Conservation (phyloP, 805 yeast genomes). For the Sugiyamaella mastotermitis region DNA sequence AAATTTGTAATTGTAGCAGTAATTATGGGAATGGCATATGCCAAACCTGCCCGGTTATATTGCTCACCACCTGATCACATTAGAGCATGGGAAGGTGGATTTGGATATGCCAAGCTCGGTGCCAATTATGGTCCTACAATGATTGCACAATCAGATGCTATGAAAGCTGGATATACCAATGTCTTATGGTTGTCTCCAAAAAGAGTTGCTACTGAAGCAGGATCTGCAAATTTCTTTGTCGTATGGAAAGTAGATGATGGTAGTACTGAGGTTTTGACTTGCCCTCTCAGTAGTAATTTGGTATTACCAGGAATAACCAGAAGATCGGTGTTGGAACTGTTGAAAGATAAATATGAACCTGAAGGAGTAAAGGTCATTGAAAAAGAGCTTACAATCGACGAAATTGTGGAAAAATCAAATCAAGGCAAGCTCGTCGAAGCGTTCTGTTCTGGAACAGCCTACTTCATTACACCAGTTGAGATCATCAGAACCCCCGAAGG, state of each 20-base stretch:
- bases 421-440: constrained; percentile 48
- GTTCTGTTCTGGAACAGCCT: constrained; percentile 50
- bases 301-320: constrained; percentile 50
- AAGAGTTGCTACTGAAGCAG: constrained; percentile 49
- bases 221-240: constrained; percentile 49
- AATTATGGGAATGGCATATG: constrained; percentile 34
- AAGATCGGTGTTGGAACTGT: constrained; percentile 41
- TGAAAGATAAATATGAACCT: constrained; percentile 27
- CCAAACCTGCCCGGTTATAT: constrained; percentile 45
- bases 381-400: constrained; percentile 42
- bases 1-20: constrained; percentile 20
- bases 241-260: constrained; percentile 39
- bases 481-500: constrained; percentile 39
- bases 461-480: constrained; percentile 44
- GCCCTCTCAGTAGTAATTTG: constrained; percentile 45
- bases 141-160: constrained; percentile 41
- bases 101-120: constrained; percentile 47
- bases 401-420: constrained; percentile 39
- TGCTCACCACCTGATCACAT: constrained; percentile 44
- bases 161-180: constrained; percentile 42
- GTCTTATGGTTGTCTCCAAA: constrained; percentile 51
- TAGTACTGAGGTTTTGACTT: constrained; percentile 43
- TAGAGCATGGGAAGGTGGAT: constrained; percentile 56
- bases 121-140: constrained; percentile 52
- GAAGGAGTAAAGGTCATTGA: constrained; percentile 38